phyloP scores from a whole-genome alignment of 306 rosid genomes.

The Coriaria nepalensis region DNA sequence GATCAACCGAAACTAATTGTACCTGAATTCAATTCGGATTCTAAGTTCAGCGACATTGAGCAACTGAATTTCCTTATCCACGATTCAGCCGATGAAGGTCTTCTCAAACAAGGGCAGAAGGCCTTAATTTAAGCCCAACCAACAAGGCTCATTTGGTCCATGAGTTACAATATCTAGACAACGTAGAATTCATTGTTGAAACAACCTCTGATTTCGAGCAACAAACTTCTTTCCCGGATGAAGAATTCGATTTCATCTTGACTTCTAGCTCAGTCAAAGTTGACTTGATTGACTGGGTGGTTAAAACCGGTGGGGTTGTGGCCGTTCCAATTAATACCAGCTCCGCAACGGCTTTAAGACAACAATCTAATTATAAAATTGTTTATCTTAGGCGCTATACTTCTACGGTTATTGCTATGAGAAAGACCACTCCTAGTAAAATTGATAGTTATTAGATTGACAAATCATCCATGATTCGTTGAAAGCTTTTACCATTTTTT shows the following conservation, averaged over 20 bases:
- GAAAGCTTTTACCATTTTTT: conserved; percentile 25
- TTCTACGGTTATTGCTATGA: conserved; percentile 37
- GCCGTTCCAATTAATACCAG: conserved; percentile 32
- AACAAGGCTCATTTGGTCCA: conserved; percentile 14
- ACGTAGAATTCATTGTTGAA: conserved; percentile 17
- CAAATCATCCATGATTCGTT: background rate
- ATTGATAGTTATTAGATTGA: too few species aligned
- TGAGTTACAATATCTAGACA: conserved; percentile 4
- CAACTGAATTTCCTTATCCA: conserved; percentile 31
- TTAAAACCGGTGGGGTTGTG: conserved; percentile 47
- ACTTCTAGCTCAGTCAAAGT: conserved; percentile 19
- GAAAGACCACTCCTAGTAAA: conserved; percentile 16
- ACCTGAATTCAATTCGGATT: conserved; percentile 11
- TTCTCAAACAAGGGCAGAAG: conserved; percentile 26
- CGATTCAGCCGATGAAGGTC: conserved; percentile 45
- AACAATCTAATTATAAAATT: conserved; percentile 32
- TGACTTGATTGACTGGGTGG: conserved; percentile 32
- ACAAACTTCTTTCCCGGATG: conserved; percentile 23
- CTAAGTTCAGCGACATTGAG: conserved; percentile 14
- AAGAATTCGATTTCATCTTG: conserved; percentile 46
- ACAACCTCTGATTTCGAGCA: conserved; percentile 26
- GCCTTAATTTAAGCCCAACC: conserved; percentile 35
- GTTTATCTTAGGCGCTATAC: conserved; percentile 29
- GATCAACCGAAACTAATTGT: conserved; percentile 1
- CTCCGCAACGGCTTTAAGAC: conserved; percentile 16